Percentiles rank a stretch among this genome's conserved stretches.
Evolutionary conservation across 1,139 yeast genomes (phyloP).

Genomic region (Candida albicans): DNA sequence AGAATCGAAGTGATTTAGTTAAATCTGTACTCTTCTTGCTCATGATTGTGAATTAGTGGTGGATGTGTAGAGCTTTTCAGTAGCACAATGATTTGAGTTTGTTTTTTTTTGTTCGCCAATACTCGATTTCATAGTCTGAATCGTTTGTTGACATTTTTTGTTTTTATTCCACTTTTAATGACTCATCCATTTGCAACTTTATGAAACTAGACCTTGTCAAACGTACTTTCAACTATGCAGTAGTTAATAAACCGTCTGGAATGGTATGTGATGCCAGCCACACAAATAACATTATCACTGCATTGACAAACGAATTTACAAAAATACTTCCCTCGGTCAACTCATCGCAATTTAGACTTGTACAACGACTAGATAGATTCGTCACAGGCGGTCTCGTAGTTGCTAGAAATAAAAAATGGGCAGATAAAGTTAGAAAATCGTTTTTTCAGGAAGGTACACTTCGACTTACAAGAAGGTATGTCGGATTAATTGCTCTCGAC

Average conservation of each 20-base stretch:
- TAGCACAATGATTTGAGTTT: neutral
- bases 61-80: neutral
- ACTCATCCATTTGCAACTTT: neutral
- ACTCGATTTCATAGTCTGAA: neutral
- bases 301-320: constrained; percentile 4
- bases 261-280: constrained; percentile 19
- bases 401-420: constrained; percentile 20
- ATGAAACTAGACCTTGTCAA: constrained; percentile 15
- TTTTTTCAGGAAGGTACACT: constrained; percentile 10
- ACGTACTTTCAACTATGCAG: constrained; percentile 19
- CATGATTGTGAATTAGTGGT: neutral
- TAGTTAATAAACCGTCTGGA: constrained; percentile 26
- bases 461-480: constrained; percentile 19
- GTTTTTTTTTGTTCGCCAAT: neutral
- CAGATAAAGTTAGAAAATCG: constrained; percentile 15
- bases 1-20: constrained; percentile 19
- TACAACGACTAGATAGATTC: constrained; percentile 25
- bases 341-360: constrained; percentile 18
- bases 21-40: constrained; percentile 13
- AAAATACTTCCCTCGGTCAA: constrained; percentile 10
- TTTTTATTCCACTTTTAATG: neutral
- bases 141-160: neutral
- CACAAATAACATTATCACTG: constrained; percentile 4
- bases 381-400: constrained; percentile 28
- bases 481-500: constrained; percentile 19